Evolutionary conservation across 2,329 filamentous ascomycete species (phyloP).

Genomic region (Calcarisporium arbuscula): DNA sequence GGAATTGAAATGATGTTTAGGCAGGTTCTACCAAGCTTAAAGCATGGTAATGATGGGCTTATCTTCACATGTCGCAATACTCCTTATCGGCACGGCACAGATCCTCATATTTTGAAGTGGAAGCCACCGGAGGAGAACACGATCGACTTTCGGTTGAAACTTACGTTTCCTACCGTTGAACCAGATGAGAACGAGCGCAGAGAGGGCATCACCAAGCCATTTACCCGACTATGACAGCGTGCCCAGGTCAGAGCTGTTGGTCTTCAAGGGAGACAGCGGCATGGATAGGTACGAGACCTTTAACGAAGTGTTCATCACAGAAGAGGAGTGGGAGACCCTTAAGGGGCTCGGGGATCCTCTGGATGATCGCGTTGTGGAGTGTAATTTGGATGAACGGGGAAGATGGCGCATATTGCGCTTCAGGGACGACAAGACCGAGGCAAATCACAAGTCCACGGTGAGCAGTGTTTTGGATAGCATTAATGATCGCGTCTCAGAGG

Average conservation of each 20-base stretch:
- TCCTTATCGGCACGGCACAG: slow-evolving; percentile 83
- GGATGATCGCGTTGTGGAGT: slow-evolving; percentile 87
- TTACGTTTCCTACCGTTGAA: slow-evolving; percentile 68
- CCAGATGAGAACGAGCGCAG: slow-evolving; percentile 62
- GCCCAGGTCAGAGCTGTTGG: slow-evolving; percentile 66
- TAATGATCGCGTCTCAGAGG: slow-evolving; percentile 72
- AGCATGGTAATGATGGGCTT: slow-evolving; percentile 91
- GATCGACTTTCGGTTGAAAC: slow-evolving; percentile 77
- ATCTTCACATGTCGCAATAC: slow-evolving; percentile 95
- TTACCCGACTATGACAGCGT: slow-evolving; percentile 73
- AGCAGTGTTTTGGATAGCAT: slow-evolving; percentile 87
- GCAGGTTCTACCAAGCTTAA: slow-evolving; percentile 72
- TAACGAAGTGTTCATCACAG: slow-evolving; percentile 60
- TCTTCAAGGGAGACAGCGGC: slow-evolving; percentile 55
- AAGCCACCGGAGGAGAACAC: slow-evolving; percentile 95
- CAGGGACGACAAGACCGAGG: slow-evolving; percentile 85
- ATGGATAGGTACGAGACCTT: slow-evolving; percentile 57
- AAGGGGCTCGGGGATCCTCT: slow-evolving; percentile 69
- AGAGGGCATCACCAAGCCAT: slow-evolving; percentile 57
- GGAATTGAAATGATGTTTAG: slow-evolving; percentile 89
- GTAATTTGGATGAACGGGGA: slow-evolving; percentile 67
- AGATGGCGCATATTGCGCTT: slow-evolving; percentile 86
- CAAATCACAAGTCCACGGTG: slow-evolving; percentile 82
- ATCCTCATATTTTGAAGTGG: slow-evolving; percentile 94
- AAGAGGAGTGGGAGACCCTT: slow-evolving; percentile 75